Evolutionary conservation across 2,329 filamentous ascomycete species (phyloP), one percentile per base, ranked within the genome.

Genomic region (Alternaria tenuissima): DNA sequence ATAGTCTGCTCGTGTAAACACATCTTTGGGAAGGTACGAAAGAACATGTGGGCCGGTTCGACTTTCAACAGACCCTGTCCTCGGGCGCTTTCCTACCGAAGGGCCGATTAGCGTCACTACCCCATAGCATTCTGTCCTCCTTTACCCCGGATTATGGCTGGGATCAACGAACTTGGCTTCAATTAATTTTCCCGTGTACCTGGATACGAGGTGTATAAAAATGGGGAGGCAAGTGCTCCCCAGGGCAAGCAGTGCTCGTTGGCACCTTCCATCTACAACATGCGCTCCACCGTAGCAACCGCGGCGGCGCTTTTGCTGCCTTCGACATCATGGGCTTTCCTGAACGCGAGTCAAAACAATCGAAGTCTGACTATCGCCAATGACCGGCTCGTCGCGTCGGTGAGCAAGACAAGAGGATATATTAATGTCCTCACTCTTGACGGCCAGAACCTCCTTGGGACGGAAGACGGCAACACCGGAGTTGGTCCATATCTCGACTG

Each of bases 401-500:
- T 84, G 30, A 76, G 78, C 61, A 85, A 83, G 66, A 68, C 71
- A 1, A 74, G 65, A 5, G 83, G 82, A 0, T 75, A 77, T 12
- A 79, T 85, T 20, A 73, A 79, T 9, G 72, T 76, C 18, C 71
- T 85, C 3, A 76, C 73, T 11, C 79, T 85, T 0, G 83, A 84
- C 65, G 78, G 77, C 0, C 82, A 84, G 60, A 69, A 70, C 20
- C 57, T 70, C 6, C 44, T 70, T 5, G 68, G 68, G 3, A 64
- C 55, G 0, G 69, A 69, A 42, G 49, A 63, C 53, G 65, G 65
- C 11, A 70, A 65, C 16, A 65, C 65, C 3, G 82, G 83, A 0
- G 75, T 78, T 7, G 80, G 85, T n/a, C 72, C 79, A 4, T 75
- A 77, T 34, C 59, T 70, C 16, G 68, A 70, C 26, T 70, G 68